These are phyloP conservation scores for Larix kaempferi DNA, from an alignment of 75 land plant species.

Conservation along the genomic window DNA sequence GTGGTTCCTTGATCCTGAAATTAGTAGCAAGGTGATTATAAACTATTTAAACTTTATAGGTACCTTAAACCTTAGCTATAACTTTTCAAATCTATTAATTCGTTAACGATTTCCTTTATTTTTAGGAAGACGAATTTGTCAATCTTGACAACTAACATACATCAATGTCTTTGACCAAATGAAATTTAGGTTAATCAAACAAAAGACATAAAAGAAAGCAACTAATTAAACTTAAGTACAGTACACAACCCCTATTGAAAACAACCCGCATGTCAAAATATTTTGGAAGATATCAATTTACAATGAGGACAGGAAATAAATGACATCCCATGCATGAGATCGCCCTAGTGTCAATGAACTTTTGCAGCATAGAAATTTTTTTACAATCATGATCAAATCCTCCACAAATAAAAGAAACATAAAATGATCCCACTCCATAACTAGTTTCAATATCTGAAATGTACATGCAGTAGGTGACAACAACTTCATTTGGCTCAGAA, in stretches of 20 bases:
- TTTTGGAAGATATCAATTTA: slow-evolving; percentile 17
- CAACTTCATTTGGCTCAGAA: slow-evolving; percentile 1
- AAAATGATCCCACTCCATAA: slow-evolving; percentile 67
- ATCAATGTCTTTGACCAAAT: background rate
- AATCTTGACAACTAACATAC: background rate
- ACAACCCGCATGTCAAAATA: background rate
- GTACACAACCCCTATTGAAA: no score
- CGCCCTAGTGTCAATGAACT: slow-evolving; percentile 63
- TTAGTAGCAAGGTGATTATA: no score
- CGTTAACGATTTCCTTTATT: no score
- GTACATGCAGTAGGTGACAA: slow-evolving; percentile 58
- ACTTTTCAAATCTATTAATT: no score
- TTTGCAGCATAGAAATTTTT: slow-evolving; percentile 86
- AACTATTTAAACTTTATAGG: no score
- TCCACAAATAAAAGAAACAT: slow-evolving; percentile 65
- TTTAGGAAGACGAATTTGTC: background rate
- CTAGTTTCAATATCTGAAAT: slow-evolving; percentile 76
- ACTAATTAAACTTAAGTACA: no score
- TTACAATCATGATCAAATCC: slow-evolving; percentile 65
- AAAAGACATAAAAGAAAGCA: no score
- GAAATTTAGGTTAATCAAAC: no score
- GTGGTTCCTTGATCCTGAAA: no score
- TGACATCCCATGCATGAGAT: slow-evolving; percentile 66
- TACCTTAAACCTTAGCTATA: no score
- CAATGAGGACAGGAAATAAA: slow-evolving; percentile 75